Conservation (phyloP, 2,329 filamentous ascomycete genomes). For the Bimuria novae-zelandiae region DNA sequence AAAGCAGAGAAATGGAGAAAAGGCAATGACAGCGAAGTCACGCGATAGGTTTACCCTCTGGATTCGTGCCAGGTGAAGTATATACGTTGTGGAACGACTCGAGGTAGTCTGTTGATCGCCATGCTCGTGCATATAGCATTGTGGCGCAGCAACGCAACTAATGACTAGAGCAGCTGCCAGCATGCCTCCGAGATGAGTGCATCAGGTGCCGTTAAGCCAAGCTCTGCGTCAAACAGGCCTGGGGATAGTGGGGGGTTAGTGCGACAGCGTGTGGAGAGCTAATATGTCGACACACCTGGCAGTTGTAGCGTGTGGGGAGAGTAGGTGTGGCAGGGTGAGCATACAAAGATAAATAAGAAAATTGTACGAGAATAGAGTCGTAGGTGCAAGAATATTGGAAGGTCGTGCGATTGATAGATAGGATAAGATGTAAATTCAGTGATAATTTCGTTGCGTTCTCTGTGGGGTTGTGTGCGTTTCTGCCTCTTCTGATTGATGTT, state of each 20-base stretch:
- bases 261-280: background rate
- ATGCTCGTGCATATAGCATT: no score
- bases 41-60: no score
- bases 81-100: no score
- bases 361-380: background rate
- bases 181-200: background rate
- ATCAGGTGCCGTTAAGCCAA: background rate
- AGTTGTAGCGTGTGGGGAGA: background rate
- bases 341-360: background rate
- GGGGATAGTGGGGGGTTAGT: slow-evolving; percentile 4
- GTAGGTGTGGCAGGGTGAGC: background rate
- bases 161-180: background rate
- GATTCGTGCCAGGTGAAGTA: no score
- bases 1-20: no score
- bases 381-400: no score
- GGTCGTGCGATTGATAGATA: no score
- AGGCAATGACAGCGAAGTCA: no score
- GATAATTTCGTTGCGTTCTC: no score
- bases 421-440: no score
- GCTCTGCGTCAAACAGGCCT: background rate
- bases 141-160: no score
- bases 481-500: background rate
- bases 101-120: no score
- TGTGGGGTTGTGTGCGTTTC: background rate
- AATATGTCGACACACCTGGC: background rate